Conservation (phyloP, 805 yeast genomes). For the Pichia kluyveri region DNA sequence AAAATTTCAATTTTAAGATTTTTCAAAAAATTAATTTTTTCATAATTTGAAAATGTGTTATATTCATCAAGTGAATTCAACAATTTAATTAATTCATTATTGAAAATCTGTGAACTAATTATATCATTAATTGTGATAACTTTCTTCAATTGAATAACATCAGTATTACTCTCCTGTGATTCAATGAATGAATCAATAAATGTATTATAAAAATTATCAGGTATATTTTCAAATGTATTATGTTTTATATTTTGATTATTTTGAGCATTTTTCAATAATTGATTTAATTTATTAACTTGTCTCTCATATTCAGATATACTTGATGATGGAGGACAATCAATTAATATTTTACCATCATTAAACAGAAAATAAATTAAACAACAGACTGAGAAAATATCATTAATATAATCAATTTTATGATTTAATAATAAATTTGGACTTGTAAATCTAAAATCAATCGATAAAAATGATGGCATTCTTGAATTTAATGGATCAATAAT, state of each 20-base stretch:
- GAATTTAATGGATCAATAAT: constrained; percentile 67
- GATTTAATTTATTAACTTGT: constrained; percentile 30
- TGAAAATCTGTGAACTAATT: constrained; percentile 65
- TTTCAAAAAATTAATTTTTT: constrained; percentile 57
- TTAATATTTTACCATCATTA: constrained; percentile 33
- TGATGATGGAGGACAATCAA: constrained; percentile 29
- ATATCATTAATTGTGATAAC: constrained; percentile 50
- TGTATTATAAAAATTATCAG: constrained; percentile 40
- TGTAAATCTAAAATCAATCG: constrained; percentile 59
- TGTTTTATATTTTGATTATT: constrained; percentile 31
- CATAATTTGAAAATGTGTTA: constrained; percentile 60
- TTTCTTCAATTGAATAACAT: constrained; percentile 20
- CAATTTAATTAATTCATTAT: constrained; percentile 74
- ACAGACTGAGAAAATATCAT: constrained; percentile 83
- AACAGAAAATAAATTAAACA: constrained; percentile 65
- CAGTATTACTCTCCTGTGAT: constrained; percentile 28
- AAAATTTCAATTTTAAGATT: constrained; percentile 48
- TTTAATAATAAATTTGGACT: constrained; percentile 82
- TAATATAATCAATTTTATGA: constrained; percentile 49
- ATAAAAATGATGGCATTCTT: constrained; percentile 63
- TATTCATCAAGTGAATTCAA: constrained; percentile 77
- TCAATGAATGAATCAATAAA: constrained; percentile 45
- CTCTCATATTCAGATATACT: constrained; percentile 50
- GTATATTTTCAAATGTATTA: constrained; percentile 50
- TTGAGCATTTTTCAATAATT: constrained; percentile 19